Evolutionary conservation across 768 basidiomycete genomes (phyloP), one percentile per base, ranked within the genome.

Genomic region (Jaapia argillacea): DNA sequence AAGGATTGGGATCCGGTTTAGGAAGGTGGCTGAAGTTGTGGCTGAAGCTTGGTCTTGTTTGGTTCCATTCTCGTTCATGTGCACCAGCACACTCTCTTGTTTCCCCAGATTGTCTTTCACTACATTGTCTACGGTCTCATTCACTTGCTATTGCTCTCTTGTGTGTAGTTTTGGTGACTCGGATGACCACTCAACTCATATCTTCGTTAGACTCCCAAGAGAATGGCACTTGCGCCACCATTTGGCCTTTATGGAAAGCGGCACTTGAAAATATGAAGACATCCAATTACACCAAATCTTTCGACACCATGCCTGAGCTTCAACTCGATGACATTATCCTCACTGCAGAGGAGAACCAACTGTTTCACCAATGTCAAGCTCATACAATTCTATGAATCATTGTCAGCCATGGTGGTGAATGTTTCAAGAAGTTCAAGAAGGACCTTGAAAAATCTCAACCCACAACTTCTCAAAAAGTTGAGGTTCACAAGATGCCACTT

Each of bases 211-310:
- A 61, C 48, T 36, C 63, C 1, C 58, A 60, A 26, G 58, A 65
- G 39, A 68, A 64, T 46, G 64, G 66, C 0, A 68, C 66, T 0
- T 65, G 63, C 45, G 58, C 58, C 1, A 68, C 67, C 0, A 43
- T 62, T 0, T 54, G 53, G 5, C 53, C 56, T 0, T 50, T 68
- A 0, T 60, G 42, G 13, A 48, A 54, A 1, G 65, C 61, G 1
- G 28, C 7, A 0, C 1, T 45, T 1, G 51, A 59, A 4, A 55
- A 65, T 39, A 49, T 68, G 49, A 26, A 47, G 5, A 46, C 58
- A 0, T 20, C 42, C 0, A 49, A 59, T 2, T 47, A 62, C 6
- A 31, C 55, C 4, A n/a, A 36, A 0, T 16, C 50, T 0, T 57
- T 63, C 39, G 23, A 49, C 6, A n/a, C n/a, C 0, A 62, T 65